Evolutionary conservation across 2,329 filamentous ascomycete species (phyloP).

Genomic region (Sporothrix curviconia): DNA sequence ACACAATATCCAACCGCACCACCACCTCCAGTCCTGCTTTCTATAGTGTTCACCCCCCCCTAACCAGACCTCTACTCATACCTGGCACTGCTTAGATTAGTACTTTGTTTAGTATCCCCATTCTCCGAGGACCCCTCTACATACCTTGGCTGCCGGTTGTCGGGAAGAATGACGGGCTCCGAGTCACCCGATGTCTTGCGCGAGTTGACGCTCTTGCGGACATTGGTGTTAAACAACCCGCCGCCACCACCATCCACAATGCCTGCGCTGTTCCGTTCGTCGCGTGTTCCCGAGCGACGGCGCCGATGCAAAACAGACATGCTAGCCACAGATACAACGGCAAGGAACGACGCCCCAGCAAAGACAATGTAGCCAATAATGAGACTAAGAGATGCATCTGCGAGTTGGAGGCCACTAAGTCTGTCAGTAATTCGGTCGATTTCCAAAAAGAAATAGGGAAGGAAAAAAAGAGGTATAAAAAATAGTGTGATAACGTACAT

Average conservation of each 20-base stretch:
- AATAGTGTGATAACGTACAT: too few relatives aligned
- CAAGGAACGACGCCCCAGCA: not conserved
- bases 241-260: not conserved
- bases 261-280: not conserved
- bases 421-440: too few relatives aligned
- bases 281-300: too few relatives aligned
- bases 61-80: too few relatives aligned
- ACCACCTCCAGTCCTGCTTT: too few relatives aligned
- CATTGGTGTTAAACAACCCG: not conserved
- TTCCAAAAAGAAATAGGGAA: too few relatives aligned
- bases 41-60: too few relatives aligned
- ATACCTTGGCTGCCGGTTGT: conserved; percentile 3
- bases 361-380: not conserved
- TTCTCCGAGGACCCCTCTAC: too few relatives aligned
- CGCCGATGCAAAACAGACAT: not conserved
- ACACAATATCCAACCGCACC: too few relatives aligned
- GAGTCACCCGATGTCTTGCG: conserved; percentile 8
- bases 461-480: too few relatives aligned
- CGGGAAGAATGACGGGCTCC: not conserved
- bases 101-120: too few relatives aligned
- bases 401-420: not conserved
- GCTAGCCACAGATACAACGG: not conserved
- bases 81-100: too few relatives aligned
- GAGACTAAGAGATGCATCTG: not conserved
- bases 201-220: conserved; percentile 1